Evolutionary conservation across 2,329 filamentous ascomycete species (phyloP).

Genomic region (Monascus ruber): DNA sequence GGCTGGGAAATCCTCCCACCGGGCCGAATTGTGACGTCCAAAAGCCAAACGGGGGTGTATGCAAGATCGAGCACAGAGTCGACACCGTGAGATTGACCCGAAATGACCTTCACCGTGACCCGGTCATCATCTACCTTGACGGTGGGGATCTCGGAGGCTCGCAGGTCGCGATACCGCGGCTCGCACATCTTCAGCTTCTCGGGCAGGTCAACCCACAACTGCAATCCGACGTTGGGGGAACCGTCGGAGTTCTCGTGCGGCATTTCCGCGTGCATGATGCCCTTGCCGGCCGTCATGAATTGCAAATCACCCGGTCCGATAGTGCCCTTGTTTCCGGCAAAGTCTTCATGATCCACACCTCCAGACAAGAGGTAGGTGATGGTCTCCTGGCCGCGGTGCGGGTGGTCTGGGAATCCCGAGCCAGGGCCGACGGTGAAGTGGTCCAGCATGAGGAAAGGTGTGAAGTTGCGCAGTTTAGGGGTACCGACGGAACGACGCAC

Average conservation of each 20-base stretch:
- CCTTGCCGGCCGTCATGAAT: slow-evolving; percentile 91
- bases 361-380: slow-evolving; percentile 86
- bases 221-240: slow-evolving; percentile 70
- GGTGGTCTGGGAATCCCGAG: slow-evolving; percentile 83
- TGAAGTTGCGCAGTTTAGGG: slow-evolving; percentile 69
- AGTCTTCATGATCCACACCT: slow-evolving; percentile 84
- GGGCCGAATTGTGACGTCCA: slow-evolving; percentile 70
- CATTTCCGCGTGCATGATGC: slow-evolving; percentile 96
- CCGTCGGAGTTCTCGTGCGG: slow-evolving; percentile 68
- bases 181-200: slow-evolving; percentile 73
- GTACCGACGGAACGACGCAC: slow-evolving; percentile 85
- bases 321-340: slow-evolving; percentile 72
- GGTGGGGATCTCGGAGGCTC: slow-evolving; percentile 64
- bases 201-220: slow-evolving; percentile 92
- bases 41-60: slow-evolving; percentile 93
- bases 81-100: slow-evolving; percentile 68
- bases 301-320: slow-evolving; percentile 82
- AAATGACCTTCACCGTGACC: slow-evolving; percentile 81
- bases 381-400: slow-evolving; percentile 70
- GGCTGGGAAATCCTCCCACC: slow-evolving; percentile 67
- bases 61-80: slow-evolving; percentile 83
- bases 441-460: slow-evolving; percentile 92
- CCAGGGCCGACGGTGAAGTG: slow-evolving; percentile 73
- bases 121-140: slow-evolving; percentile 60
- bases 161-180: slow-evolving; percentile 80